Base-by-base conservation (phyloP, 2,329 filamentous ascomycete species). In the Chrysosporium queenslandicum region DNA sequence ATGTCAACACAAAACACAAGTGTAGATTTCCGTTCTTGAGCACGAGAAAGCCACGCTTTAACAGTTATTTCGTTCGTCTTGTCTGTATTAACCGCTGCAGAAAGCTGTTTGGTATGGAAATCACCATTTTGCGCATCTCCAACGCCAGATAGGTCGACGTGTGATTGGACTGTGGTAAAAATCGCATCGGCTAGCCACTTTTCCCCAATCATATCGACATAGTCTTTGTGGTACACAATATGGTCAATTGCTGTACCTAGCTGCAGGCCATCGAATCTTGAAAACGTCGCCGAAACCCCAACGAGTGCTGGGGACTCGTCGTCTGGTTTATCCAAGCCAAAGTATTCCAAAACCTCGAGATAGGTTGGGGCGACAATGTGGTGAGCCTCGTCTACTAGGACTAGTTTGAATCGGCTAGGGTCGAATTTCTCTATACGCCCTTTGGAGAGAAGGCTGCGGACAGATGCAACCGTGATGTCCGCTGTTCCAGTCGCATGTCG, bases 321-420 rank as follows among this genome's bases (percentile, higher is more conserved):
- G 57, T 71, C 74, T 46, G 70, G 61, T 51, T 80, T 69, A 11
- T 75, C 72, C 58, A 94, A 76, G 0, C 83, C 80, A 65, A 98
- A 94, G 66, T 97, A 81, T n/a, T 77, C 73, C 45, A 98, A 73
- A 0, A 82, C 77, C 39, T 78, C 77, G 56, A 94, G 75, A 63
- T 97, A 97, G 6, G 82, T 81, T 1, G 80, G 77, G 0, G 92
- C 86, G 41, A 96, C 90, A 50, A 97, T 94, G 68, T 98, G 92
- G 66, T 98, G 92, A 3, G 91, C 92, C 69, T 98, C 92, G 58
- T 98, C 92, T 3, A 98, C 91, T 2, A 98, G 77, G 0, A 98
- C 73, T 0, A 98, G 79, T 69, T 98, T 98, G 74, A 91, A 97
- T 6, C 73, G 74, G 0, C 67, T 68, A 0, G 89, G 86, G 58